Conservation (phyloP, 768 basidiomycete genomes). For the Clathrus columnatus region DNA sequence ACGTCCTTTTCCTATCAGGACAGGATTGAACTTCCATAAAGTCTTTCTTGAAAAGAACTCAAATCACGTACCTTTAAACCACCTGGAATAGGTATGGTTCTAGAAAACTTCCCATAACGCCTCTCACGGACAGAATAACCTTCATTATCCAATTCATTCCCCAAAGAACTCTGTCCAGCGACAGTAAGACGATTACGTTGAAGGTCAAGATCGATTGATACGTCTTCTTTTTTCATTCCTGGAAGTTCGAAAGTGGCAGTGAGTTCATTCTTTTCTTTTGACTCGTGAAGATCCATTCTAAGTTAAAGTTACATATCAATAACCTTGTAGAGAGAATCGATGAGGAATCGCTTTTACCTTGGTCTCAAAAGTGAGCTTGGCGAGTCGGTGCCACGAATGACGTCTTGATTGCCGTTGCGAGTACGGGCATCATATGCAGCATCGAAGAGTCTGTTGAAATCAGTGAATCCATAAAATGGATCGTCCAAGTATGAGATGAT, state of each 20-base stretch:
- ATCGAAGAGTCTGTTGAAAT: slow-evolving; percentile 2
- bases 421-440: not conserved
- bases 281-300: slow-evolving; percentile 38
- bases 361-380: not conserved
- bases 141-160: slow-evolving; percentile 25
- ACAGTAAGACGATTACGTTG: slow-evolving; percentile 39
- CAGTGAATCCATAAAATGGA: slow-evolving; percentile 1
- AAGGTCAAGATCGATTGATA: slow-evolving; percentile 40
- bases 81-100: slow-evolving; percentile 39
- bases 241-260: slow-evolving; percentile 50
- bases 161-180: slow-evolving; percentile 32
- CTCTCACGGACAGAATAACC: slow-evolving; percentile 39
- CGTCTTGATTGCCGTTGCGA: not conserved
- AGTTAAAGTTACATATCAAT: not conserved
- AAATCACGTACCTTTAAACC: slow-evolving; percentile 35
- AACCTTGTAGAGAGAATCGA: not conserved
- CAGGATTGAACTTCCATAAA: not conserved
- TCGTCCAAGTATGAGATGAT: slow-evolving; percentile 1
- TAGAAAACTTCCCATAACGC: slow-evolving; percentile 38
- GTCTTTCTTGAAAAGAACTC: not conserved
- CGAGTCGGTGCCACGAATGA: not conserved
- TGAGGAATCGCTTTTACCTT: not conserved
- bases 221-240: slow-evolving; percentile 40
- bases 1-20: slow-evolving; percentile 40
- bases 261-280: slow-evolving; percentile 30